A percentile compares a stretch with the other conserved stretches of the same genome.
These are phyloP conservation scores for Ogataea polymorpha DNA, from an alignment of 805 yeast genomes.

Conservation along the genomic window DNA sequence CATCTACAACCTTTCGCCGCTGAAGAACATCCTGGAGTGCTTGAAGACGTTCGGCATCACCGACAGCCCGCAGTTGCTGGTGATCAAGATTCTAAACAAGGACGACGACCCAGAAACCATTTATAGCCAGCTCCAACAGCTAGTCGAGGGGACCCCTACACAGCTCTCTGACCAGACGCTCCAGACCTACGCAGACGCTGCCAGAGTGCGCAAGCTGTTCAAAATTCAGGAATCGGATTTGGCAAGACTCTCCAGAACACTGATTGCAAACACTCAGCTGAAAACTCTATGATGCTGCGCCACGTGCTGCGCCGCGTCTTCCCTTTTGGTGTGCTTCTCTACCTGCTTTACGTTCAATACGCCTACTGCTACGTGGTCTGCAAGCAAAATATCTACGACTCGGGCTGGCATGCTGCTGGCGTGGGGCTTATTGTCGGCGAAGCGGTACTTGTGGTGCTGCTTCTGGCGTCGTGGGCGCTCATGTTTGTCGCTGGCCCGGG, in stretches of 20 bases:
- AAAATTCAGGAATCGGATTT: slow-evolving; percentile 24
- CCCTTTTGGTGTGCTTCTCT: slow-evolving; percentile 17
- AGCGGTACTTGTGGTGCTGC: slow-evolving; percentile 26
- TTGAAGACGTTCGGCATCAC: slow-evolving; percentile 68
- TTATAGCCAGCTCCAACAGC: slow-evolving; percentile 15
- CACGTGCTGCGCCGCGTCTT: background rate
- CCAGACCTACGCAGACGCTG: slow-evolving; percentile 32
- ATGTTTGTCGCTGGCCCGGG: slow-evolving; percentile 61
- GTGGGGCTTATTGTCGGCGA: slow-evolving; percentile 33
- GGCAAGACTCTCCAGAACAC: slow-evolving; percentile 20
- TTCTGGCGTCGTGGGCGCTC: slow-evolving; percentile 42
- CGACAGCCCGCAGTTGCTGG: slow-evolving; percentile 43
- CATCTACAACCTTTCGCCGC: slow-evolving; percentile 65
- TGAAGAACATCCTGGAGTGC: slow-evolving; percentile 69
- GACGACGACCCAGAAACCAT: slow-evolving; percentile 19
- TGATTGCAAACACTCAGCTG: slow-evolving; percentile 29
- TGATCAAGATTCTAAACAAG: slow-evolving; percentile 43
- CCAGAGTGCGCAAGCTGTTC: slow-evolving; percentile 23
- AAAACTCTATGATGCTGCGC: slow-evolving; percentile 23
- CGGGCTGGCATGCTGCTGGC: slow-evolving; percentile 32
- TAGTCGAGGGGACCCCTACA: slow-evolving; percentile 35
- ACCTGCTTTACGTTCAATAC: slow-evolving; percentile 29
- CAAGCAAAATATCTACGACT: slow-evolving; percentile 37
- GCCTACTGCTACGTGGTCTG: slow-evolving; percentile 30
- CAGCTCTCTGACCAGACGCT: slow-evolving; percentile 34